Evolutionary conservation across 768 basidiomycete species (phyloP), one percentile per base, ranked within the genome.

Genomic region (Suillus americanus): DNA sequence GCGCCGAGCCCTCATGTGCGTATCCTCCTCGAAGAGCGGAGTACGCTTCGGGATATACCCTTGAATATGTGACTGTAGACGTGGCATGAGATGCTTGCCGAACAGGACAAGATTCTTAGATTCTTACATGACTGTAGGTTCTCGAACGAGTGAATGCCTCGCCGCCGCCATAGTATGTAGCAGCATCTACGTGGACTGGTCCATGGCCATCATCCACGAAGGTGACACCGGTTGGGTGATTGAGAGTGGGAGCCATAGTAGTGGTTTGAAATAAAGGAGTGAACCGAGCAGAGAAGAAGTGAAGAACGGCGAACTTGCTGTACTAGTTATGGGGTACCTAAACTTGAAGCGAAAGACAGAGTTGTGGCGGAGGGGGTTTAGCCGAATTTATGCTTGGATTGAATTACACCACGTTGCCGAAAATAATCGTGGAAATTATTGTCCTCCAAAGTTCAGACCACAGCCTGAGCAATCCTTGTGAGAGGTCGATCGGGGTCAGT

Each of bases 41-140:
- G 83, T 75, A 53, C 86, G 85, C 71, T 87, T 89, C 12, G 91
- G 90, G 68, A 86, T 85, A 74, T 89, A 89, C 14, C 87, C 88
- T 67, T 89, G 84, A n/a, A 88, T 74, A 67, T 90, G 89, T 13
- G 88, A 88, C 91, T 92, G 66, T 14, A 64, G 48, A 65, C 8
- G 33, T 72, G 71, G 28, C 61, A 72, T 60, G 63, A 68, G 63
- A 64, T 62, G 63, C 45, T 45, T 45, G 37, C 33, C 9, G 64
- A 41, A 14, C 54, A 51, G 40, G 65, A 65, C 38, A 18, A 30
- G 30, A 30, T 30, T 4, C n/a, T n/a, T n/a, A n/a, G n/a, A n/a
- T n/a, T 89, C 63, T 68, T 78, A 95, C 95, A 66, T 87, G 87
- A 68, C 93, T 95, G 76, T 95, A 97, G 0, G 95, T 97, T 72